Conservation (phyloP, 2,329 filamentous ascomycete species). For the Colletotrichum eremochloae region DNA sequence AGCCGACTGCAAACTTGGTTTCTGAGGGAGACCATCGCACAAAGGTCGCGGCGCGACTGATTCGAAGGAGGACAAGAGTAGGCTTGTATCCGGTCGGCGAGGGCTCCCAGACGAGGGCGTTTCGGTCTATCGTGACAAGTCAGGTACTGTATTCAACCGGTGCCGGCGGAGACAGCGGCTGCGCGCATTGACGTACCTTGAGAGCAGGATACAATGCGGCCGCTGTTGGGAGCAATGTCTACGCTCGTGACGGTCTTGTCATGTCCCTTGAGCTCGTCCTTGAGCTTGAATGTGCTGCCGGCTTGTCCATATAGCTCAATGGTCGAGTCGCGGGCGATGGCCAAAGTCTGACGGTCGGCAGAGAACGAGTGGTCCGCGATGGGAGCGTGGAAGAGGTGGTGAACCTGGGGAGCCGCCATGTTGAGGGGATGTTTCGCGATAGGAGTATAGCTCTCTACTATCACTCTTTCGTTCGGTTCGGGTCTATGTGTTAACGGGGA, state of each 20-base stretch:
- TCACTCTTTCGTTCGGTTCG: slow-evolving; percentile 57
- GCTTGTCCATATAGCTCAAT: slow-evolving; percentile 87
- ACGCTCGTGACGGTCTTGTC: slow-evolving; percentile 98
- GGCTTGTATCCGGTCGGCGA: slow-evolving; percentile 95
- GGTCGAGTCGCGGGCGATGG: slow-evolving; percentile 89
- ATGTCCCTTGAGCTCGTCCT: slow-evolving; percentile 94
- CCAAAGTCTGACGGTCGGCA: slow-evolving; percentile 87
- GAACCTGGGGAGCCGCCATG: slow-evolving; percentile 91
- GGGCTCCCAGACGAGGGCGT: slow-evolving; percentile 97
- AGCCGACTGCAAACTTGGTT: slow-evolving; percentile 97
- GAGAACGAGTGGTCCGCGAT: slow-evolving; percentile 99
- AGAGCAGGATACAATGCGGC: slow-evolving; percentile 96
- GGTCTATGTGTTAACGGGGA: slow-evolving; percentile 13
- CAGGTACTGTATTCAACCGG: slow-evolving; percentile 8
- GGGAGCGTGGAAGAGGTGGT: slow-evolving; percentile 96
- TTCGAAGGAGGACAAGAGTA: slow-evolving; percentile 94
- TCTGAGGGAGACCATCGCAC: slow-evolving; percentile 98
- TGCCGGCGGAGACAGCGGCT: neutral
- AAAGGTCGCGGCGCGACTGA: slow-evolving; percentile 96
- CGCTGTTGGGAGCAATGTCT: slow-evolving; percentile 90
- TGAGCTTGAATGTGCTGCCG: slow-evolving; percentile 82
- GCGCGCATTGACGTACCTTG: slow-evolving; percentile 73
- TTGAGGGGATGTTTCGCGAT: slow-evolving; percentile 64
- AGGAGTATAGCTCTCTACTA: slow-evolving; percentile 99
- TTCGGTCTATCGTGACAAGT: slow-evolving; percentile 77